Percentiles rank a stretch among this genome's conserved stretches.
Conservation (phyloP, 2,329 filamentous ascomycete species). For the Endocalyx cinctus region DNA sequence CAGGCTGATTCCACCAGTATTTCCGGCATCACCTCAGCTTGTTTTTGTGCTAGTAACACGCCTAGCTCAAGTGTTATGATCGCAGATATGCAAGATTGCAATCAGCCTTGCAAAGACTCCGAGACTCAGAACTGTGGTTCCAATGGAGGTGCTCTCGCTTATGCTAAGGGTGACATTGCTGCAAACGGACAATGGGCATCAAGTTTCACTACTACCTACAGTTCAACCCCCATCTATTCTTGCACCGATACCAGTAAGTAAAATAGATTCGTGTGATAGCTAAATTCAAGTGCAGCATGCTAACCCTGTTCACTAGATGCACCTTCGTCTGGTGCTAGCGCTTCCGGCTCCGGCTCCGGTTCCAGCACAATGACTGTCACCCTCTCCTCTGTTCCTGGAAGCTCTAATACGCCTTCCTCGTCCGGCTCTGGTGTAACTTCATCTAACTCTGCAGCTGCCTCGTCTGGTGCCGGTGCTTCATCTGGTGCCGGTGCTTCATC, state of each 20-base stretch:
- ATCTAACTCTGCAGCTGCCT: not conserved
- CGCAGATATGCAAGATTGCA: constrained; percentile 13
- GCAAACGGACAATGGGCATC: constrained; percentile 1
- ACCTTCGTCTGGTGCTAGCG: no score
- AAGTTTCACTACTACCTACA: not conserved
- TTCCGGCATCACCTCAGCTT: constrained; percentile 1
- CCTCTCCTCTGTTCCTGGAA: not conserved
- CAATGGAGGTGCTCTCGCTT: constrained; percentile 10
- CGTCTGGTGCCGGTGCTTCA: not conserved
- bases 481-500: not conserved
- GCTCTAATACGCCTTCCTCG: not conserved
- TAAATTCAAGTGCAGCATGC: no score
- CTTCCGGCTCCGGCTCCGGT: not conserved
- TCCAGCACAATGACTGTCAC: constrained; percentile 1
- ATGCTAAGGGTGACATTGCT: constrained; percentile 6
- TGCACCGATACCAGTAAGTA: constrained; percentile 4
- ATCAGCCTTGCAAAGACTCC: constrained; percentile 10
- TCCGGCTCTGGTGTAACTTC: not conserved
- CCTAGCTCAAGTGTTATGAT: no score
- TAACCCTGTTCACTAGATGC: no score
- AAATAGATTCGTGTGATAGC: no score
- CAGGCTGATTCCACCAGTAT: not conserved
- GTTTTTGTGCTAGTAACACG: constrained; percentile 4
- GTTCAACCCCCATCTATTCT: no score
- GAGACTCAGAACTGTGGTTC: constrained; percentile 11